Evolutionary conservation across 805 yeast species (phyloP).

Genomic region (Cyberlindnera lachancei): DNA sequence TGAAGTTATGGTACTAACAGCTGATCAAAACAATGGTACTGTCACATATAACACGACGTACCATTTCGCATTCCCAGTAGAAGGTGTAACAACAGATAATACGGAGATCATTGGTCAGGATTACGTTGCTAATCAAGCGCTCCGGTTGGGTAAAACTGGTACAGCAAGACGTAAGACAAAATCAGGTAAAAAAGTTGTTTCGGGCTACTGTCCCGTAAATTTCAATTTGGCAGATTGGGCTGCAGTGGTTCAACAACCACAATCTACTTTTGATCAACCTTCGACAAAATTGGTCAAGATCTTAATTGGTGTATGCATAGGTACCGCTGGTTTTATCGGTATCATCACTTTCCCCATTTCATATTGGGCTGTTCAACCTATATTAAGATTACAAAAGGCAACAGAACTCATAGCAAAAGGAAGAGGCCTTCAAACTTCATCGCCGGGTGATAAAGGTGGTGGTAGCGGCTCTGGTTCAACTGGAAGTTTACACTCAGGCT

Average conservation of each 20-base stretch:
- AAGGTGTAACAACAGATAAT: conserved; percentile 4
- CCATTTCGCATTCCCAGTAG: conserved; percentile 30
- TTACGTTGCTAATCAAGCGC: conserved; percentile 28
- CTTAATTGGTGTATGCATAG: conserved; percentile 71
- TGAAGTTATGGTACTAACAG: conserved; percentile 13
- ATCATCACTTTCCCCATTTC: conserved; percentile 76
- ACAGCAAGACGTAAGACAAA: conserved; percentile 32
- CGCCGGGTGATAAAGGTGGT: conserved; percentile 5
- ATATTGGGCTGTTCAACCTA: conserved; percentile 79
- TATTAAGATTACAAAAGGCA: conserved; percentile 69
- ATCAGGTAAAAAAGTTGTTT: conserved; percentile 36
- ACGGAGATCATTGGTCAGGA: conserved; percentile 23
- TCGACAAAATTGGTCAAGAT: conserved; percentile 54
- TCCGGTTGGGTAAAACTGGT: conserved; percentile 34
- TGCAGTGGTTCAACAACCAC: conserved; percentile 62
- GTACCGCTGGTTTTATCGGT: conserved; percentile 68
- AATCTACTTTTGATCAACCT: conserved; percentile 54
- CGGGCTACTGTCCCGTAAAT: conserved; percentile 46
- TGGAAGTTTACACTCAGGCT: conserved; percentile 3
- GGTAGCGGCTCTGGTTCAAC: conserved; percentile 5
- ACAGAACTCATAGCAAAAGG: conserved; percentile 51
- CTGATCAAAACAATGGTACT: conserved; percentile 17
- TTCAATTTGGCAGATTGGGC: conserved; percentile 52
- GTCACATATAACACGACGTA: conserved; percentile 26
- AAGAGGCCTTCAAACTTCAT: conserved; percentile 27